A percentile compares a stretch with the other conserved stretches of the same genome.
These are phyloP conservation scores for Linnemannia schmuckeri DNA, from an alignment of 192 early-diverging fungal genomes.

Conservation along the genomic window DNA sequence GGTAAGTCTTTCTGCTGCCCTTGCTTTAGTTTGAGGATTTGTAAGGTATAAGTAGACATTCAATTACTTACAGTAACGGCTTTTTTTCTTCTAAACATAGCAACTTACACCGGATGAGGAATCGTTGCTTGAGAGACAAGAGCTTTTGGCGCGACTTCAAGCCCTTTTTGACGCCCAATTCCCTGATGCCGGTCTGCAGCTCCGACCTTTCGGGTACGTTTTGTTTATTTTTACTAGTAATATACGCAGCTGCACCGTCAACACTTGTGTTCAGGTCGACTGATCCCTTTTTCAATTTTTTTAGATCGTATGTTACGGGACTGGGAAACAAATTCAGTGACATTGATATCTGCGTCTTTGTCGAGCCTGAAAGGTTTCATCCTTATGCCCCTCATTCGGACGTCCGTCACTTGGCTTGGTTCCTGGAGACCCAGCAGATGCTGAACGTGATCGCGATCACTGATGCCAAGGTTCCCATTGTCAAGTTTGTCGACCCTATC, in stretches of 20 bases:
- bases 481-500: constrained; percentile 47
- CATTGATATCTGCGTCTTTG: constrained; percentile 37
- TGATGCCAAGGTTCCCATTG: constrained; percentile 57
- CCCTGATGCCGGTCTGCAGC: constrained; percentile 15
- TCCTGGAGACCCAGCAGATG: constrained; percentile 34
- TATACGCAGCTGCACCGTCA: background rate
- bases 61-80: background rate
- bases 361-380: background rate
- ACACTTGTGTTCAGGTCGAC: background rate
- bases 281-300: background rate
- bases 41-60: background rate
- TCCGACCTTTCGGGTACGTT: constrained; percentile 44
- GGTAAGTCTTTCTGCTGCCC: constrained; percentile 10
- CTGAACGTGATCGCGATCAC: constrained; percentile 25
- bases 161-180: constrained; percentile 23
- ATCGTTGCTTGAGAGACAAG: background rate
- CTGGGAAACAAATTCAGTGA: constrained; percentile 31
- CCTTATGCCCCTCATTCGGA: background rate
- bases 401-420: constrained; percentile 16
- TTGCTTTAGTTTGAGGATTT: background rate
- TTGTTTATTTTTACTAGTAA: background rate
- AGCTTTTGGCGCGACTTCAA: constrained; percentile 19
- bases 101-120: background rate
- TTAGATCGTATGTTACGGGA: constrained; percentile 33
- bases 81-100: background rate